A percentile compares a stretch with the other conserved stretches of the same genome.
These are phyloP conservation scores for Eimeria tenella DNA, from an alignment of 169 alveolate genomes.

Conservation along the genomic window DNA sequence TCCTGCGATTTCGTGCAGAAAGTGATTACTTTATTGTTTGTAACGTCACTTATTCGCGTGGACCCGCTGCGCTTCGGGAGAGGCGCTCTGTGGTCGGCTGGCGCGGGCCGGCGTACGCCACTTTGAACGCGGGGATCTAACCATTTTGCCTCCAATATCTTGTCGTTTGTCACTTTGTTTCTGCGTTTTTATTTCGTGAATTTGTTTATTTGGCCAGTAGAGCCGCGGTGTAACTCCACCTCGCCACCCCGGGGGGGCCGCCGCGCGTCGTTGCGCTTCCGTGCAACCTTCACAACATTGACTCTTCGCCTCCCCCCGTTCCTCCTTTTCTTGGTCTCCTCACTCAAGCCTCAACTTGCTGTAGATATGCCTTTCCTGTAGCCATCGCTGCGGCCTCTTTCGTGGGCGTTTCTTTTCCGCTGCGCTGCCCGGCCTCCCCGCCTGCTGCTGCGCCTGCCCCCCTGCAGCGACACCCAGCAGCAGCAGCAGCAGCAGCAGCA, in stretches of 20 bases:
- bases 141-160: neutral
- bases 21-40: neutral
- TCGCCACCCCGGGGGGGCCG: slow-evolving; percentile 4
- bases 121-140: neutral
- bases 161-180: neutral
- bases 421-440: neutral
- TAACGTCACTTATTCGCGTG: neutral
- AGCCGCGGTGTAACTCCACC: slow-evolving; percentile 2
- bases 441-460: neutral
- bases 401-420: neutral
- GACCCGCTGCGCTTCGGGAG: neutral
- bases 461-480: neutral
- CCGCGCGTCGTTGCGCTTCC: neutral
- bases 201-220: slow-evolving; percentile 39
- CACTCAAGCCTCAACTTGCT: neutral
- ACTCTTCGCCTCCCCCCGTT: neutral
- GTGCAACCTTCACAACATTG: neutral
- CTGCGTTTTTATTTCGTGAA: no score
- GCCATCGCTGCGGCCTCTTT: slow-evolving; percentile 21
- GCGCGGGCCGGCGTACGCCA: neutral
- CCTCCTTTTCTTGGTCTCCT: neutral
- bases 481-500: neutral
- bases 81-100: slow-evolving; percentile 32
- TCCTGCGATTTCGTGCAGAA: neutral
- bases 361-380: neutral